A percentile compares a stretch with the other conserved stretches of the same genome.
These are phyloP conservation scores for Citrus trifoliata DNA, from an alignment of 345 rosid species.

Conservation along the genomic window DNA sequence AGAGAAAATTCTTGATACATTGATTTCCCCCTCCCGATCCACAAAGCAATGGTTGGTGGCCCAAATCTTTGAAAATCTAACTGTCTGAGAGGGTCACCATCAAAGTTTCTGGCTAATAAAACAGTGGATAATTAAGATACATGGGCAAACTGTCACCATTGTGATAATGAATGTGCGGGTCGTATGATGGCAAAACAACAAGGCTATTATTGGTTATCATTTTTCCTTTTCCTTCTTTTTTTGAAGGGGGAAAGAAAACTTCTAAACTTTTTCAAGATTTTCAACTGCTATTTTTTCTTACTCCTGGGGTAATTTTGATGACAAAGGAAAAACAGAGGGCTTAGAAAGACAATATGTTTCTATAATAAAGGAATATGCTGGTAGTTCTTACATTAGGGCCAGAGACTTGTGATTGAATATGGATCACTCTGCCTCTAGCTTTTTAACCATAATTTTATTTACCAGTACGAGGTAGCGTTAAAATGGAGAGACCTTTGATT, in stretches of 20 bases:
- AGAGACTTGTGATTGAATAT: too few relatives aligned
- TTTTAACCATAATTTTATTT: too few relatives aligned
- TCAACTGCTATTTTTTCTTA: neutral
- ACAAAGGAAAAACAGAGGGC: neutral
- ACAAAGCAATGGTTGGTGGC: neutral
- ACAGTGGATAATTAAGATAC: neutral
- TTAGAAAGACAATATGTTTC: neutral
- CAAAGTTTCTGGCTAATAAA: conserved; percentile 3
- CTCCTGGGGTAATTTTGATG: neutral
- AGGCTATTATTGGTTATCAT: neutral
- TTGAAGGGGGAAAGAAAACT: too few relatives aligned
- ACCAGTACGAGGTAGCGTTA: too few relatives aligned
- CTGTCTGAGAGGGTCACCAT: conserved; percentile 2
- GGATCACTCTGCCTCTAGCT: too few relatives aligned
- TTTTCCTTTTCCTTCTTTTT: neutral
- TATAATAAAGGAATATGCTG: too few relatives aligned
- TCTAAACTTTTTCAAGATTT: neutral
- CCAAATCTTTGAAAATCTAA: conserved; percentile 2
- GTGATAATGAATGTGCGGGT: neutral
- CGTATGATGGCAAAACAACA: conserved; percentile 3
- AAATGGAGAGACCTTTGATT: too few relatives aligned
- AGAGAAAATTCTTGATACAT: too few relatives aligned
- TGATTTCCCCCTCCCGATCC: neutral
- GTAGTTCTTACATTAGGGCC: too few relatives aligned
- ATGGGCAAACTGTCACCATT: conserved; percentile 19